Evolutionary conservation across 257 asterid species (phyloP).

Genomic region (Solanum lycopersicoides): DNA sequence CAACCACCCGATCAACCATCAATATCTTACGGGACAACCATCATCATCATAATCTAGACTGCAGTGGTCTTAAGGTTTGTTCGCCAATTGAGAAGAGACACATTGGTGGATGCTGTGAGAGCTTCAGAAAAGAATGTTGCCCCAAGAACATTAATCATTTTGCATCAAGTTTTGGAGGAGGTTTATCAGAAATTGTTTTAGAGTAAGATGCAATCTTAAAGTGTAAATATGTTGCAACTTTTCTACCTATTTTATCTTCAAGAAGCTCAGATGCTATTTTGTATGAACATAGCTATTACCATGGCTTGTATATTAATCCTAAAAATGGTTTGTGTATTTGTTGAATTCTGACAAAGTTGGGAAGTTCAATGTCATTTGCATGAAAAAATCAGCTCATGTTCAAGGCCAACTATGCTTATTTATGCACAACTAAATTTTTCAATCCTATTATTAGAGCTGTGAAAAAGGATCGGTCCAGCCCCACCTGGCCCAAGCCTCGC

Average conservation of each 20-base stretch:
- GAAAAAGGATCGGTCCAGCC: too few relatives aligned
- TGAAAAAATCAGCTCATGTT: neutral
- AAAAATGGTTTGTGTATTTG: neutral
- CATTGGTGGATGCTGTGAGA: conserved; percentile 36
- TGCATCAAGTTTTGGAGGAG: conserved; percentile 19
- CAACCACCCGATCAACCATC: neutral
- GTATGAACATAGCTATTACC: neutral
- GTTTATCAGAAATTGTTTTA: conserved; percentile 45
- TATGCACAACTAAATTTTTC: neutral
- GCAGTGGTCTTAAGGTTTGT: neutral
- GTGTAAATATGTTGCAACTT: neutral
- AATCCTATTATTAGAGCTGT: too few relatives aligned
- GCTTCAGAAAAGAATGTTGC: conserved; percentile 46
- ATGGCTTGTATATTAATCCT: neutral
- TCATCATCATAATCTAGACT: neutral
- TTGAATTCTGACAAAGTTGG: neutral
- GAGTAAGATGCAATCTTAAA: conserved; percentile 13
- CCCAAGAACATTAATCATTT: conserved; percentile 11
- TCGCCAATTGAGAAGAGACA: conserved; percentile 3
- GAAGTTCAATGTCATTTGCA: neutral
- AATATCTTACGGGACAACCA: neutral
- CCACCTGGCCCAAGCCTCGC: too few relatives aligned
- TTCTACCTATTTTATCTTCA: neutral
- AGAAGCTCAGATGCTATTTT: neutral
- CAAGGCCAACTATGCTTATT: neutral